Evolutionary conservation across 2,329 filamentous ascomycete species (phyloP).

Genomic region (Exophiala mesophila): DNA sequence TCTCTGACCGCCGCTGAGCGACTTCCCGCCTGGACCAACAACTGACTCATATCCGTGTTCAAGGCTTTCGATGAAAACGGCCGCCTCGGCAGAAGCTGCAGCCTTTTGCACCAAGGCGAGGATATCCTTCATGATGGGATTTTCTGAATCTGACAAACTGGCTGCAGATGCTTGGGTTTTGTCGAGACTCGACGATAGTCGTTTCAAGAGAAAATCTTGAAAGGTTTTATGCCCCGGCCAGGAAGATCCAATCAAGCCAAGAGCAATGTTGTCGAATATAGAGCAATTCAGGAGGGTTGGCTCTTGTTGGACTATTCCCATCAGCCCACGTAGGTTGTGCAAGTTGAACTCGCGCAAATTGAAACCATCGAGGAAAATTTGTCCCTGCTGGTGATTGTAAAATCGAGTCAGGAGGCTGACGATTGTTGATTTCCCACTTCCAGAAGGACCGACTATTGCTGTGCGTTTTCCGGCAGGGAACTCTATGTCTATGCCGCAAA

Average conservation of each 20-base stretch:
- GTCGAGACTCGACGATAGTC: slow-evolving; percentile 7
- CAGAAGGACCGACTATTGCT: slow-evolving; percentile 47
- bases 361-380: slow-evolving; percentile 30
- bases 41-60: slow-evolving; percentile 48
- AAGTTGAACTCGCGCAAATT: slow-evolving; percentile 33
- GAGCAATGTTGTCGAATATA: slow-evolving; percentile 51
- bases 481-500: slow-evolving; percentile 31
- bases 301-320: slow-evolving; percentile 47
- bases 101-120: slow-evolving; percentile 41
- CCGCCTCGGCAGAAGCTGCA: slow-evolving; percentile 55
- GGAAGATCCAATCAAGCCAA: slow-evolving; percentile 42
- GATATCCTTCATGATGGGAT: slow-evolving; percentile 42
- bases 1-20: slow-evolving; percentile 82
- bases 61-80: slow-evolving; percentile 50
- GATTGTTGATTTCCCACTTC: slow-evolving; percentile 50
- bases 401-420: slow-evolving; percentile 35
- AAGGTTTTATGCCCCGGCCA: slow-evolving; percentile 27
- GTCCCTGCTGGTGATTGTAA: slow-evolving; percentile 34
- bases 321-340: slow-evolving; percentile 32
- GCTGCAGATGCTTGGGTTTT: slow-evolving; percentile 23
- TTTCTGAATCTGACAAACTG: not conserved
- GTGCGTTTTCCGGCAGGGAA: slow-evolving; percentile 36
- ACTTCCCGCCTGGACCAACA: slow-evolving; percentile 66
- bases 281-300: slow-evolving; percentile 49
- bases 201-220: slow-evolving; percentile 25